Base-by-base conservation (phyloP, 2,329 filamentous ascomycete genomes). In the Biscogniauxia mediterranea region DNA sequence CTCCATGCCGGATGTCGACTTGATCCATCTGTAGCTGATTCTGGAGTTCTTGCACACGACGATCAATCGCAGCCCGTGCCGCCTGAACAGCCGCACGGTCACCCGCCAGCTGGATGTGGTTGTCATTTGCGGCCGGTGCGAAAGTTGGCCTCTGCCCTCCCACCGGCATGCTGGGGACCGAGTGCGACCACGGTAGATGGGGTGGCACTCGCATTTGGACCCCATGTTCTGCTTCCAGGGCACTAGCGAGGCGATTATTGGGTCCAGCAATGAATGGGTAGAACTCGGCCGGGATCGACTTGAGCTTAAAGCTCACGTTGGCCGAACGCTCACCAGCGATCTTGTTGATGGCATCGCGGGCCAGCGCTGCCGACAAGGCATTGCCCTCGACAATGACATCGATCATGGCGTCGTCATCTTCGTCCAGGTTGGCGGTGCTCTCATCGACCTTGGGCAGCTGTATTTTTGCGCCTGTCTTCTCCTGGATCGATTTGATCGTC, bases 251-350 rank as follows among this genome's bases (percentile, higher is more conserved):
- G 54, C 84, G 80, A 73, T 93, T 91, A 74, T 90, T 85, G 9
- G 89, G 86, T 55, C 93, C 93, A 23, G 92, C 89, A 75, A 99
- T 89, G 81, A 99, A 99, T 57, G 94, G 94, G 78, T 95, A 99
- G 77, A 95, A 96, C 74, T 97, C 93, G 25, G 92, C 86, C 7
- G 95, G 93, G 62, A 99, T 89, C 55, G 89, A 88, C 76, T 89
- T 92, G 66, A 99, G 78, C 69, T 91, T 92, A 60, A 92, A 84
- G 78, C 86, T 95, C 72, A 93, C 85, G 68, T 89, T 94, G 59
- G 92, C 89, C 57, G 91, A 88, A 64, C 92, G 89, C 77, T 97
- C 93, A 69, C 89, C 90, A 59, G 92, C 92, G 73, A 98, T 97
- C 70, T 89, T 89, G 71, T 92, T 83, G 70, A 99, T 95, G 69